Conservation (phyloP, 73 alveolate species). For the Tetrahymena malaccensis region DNA sequence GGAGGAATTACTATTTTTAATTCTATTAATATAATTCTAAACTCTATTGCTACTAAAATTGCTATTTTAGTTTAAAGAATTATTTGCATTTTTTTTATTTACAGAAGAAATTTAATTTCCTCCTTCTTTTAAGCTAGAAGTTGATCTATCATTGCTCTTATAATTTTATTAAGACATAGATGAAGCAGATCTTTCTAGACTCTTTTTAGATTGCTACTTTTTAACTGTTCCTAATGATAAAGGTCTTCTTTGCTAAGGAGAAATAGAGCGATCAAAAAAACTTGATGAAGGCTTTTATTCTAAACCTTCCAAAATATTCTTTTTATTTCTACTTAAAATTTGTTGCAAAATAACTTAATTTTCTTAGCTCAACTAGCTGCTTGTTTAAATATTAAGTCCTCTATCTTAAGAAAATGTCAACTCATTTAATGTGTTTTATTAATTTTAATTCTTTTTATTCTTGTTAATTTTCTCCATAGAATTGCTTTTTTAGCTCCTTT, state of each 20-base stretch:
- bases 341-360: background rate
- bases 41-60: background rate
- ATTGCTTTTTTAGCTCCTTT: background rate
- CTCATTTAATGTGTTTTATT: background rate
- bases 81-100: no score
- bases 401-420: background rate
- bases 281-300: background rate
- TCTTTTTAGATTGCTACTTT: background rate
- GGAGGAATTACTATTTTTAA: background rate
- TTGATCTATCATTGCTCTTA: background rate
- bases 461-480: background rate
- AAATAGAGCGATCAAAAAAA: background rate
- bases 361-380: background rate
- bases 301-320: background rate
- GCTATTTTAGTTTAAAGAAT: background rate
- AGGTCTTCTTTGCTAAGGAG: background rate
- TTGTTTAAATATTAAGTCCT: background rate
- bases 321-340: background rate
- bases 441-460: background rate
- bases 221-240: background rate
- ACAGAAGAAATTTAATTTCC: background rate
- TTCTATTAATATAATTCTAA: background rate
- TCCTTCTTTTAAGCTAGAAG: background rate
- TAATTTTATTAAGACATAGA: background rate
- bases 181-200: background rate